Base-by-base conservation (phyloP, 1,284 basidiomycete species). In the Austropuccinia psidii region DNA sequence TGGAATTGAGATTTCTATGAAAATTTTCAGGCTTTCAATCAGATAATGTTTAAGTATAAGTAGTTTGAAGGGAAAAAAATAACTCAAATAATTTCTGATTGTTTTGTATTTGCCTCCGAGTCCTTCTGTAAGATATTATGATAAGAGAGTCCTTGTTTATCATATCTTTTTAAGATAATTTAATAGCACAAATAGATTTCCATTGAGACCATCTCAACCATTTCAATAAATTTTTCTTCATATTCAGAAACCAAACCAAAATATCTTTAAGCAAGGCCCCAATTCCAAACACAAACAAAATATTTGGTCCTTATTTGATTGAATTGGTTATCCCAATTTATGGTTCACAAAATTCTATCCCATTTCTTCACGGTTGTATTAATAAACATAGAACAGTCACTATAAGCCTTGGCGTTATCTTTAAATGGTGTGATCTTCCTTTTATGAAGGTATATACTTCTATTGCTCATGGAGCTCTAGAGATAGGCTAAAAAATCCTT, bases 271-370 rank as follows among this genome's bases (percentile, higher is more conserved):
- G 47, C 27, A 19, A 72, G 45, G 11, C 68, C 68, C 68, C 68
- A 72, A 35, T 62, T 72, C 68, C 68, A 72, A 11, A 61, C 68
- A 4, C 49, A 11, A n/a, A 72, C 4, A 37, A 72, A 72, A 58
- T 57, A 69, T 29, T 69, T 50, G n/a, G 52, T 57, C 54, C 43
- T 58, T n/a, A 58, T 45, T 31, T 69, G 66, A 55, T 69, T 69
- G 54, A 57, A 69, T 13, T n/a, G 41, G 39, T 69, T 39, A 57
- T 69, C 52, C 13, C 66, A 69, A 52, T 72, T 57, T 43, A 72
- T 61, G 9, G 68, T 72, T 11, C 60, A 72, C 15, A 29, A 35
- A 7, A 8, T 7, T 17, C 60, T 72, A 1, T 47, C 68, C 68
- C 68, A 72, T 43, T 57, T 35, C n/a, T 33, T 27, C 69, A 72